Conservation (phyloP, 1,284 basidiomycete genomes). For the Malassezia sympodialis region DNA sequence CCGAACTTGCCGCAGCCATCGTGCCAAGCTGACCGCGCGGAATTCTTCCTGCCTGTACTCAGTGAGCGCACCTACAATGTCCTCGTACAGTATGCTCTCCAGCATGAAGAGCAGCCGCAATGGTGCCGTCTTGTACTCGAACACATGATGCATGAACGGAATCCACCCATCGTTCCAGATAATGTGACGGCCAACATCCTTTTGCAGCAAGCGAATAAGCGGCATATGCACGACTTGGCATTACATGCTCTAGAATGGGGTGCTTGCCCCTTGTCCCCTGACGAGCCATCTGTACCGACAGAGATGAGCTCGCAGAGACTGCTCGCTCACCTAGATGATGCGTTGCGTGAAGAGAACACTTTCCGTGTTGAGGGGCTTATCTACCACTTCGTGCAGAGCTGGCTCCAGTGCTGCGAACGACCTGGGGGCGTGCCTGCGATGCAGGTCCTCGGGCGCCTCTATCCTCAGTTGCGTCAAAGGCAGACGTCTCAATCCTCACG, state of each 20-base stretch:
- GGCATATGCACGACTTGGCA: background rate
- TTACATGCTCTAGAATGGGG: background rate
- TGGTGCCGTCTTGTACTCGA: constrained; percentile 14
- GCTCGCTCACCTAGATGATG: constrained; percentile 9
- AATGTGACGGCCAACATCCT: constrained; percentile 12
- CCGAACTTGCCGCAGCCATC: background rate
- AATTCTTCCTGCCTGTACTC: background rate
- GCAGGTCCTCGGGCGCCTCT: constrained; percentile 5
- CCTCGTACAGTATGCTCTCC: constrained; percentile 12
- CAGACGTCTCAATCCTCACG: background rate
- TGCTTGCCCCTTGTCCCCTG: background rate
- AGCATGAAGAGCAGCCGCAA: background rate
- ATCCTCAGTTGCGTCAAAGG: constrained; percentile 1
- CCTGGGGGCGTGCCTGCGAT: constrained; percentile 2
- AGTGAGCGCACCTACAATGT: constrained; percentile 9
- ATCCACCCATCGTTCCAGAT: constrained; percentile 5
- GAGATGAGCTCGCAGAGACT: constrained; percentile 3
- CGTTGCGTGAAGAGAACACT: constrained; percentile 1
- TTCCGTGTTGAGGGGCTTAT: constrained; percentile 6
- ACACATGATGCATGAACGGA: constrained; percentile 13
- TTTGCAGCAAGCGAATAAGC: constrained; percentile 7
- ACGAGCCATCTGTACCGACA: background rate
- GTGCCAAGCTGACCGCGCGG: background rate
- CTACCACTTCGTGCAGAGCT: constrained; percentile 7
- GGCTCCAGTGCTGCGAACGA: background rate